phyloP scores from a whole-genome alignment of 495 filamentous ascomycete species.

The Massariosphaeria phaeospora region DNA sequence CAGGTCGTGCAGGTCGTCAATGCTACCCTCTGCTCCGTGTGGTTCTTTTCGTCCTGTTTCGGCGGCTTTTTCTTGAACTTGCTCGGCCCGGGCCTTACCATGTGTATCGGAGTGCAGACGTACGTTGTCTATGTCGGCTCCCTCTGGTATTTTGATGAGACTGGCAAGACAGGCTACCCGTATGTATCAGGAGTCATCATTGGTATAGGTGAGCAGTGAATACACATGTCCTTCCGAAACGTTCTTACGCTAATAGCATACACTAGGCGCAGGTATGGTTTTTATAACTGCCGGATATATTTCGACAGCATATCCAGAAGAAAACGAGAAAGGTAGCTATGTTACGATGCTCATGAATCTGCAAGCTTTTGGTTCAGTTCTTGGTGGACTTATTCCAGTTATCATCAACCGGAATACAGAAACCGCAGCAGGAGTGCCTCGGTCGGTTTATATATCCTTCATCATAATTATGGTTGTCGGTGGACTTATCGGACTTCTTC shows the following conservation, averaged over 20 bases:
- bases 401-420: slow-evolving; percentile 27
- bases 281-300: slow-evolving; percentile 29
- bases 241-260: no score
- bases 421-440: slow-evolving; percentile 18
- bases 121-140: slow-evolving; percentile 27
- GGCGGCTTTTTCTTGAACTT: slow-evolving; percentile 18
- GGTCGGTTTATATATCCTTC: slow-evolving; percentile 23
- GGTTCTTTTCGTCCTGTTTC: slow-evolving; percentile 21
- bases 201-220: slow-evolving; percentile 19
- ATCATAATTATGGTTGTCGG: slow-evolving; percentile 26
- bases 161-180: slow-evolving; percentile 20
- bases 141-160: slow-evolving; percentile 30
- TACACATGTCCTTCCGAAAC: no score
- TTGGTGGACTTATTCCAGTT: slow-evolving; percentile 28
- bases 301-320: slow-evolving; percentile 20
- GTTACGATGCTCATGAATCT: slow-evolving; percentile 24
- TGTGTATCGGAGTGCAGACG: slow-evolving; percentile 13
- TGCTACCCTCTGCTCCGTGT: slow-evolving; percentile 17
- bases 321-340: slow-evolving; percentile 22
- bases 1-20: slow-evolving; percentile 19
- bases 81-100: slow-evolving; percentile 16
- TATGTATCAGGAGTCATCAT: slow-evolving; percentile 12
- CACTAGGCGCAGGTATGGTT: slow-evolving; percentile 25
- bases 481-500: slow-evolving; percentile 8
- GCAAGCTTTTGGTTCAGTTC: slow-evolving; percentile 19